Conservation (phyloP, 495 filamentous ascomycete genomes). For the Neurospora africana region DNA sequence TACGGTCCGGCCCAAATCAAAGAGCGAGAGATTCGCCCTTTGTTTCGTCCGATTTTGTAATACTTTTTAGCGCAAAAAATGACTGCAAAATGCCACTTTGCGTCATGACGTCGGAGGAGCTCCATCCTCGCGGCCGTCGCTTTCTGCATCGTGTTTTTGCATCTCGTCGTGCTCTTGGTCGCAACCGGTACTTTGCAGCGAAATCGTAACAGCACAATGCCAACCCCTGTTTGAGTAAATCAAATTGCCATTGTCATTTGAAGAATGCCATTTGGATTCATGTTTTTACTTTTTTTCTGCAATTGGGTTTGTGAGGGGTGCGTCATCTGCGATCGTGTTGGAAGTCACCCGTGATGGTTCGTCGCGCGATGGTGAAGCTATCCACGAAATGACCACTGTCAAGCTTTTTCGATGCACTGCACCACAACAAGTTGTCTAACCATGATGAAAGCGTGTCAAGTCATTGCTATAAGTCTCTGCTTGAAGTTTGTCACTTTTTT, state of each 20-base stretch:
- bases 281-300: constrained; percentile 3
- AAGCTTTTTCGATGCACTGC: background rate
- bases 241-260: constrained; percentile 10
- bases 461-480: background rate
- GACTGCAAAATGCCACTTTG: background rate
- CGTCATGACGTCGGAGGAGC: background rate
- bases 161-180: constrained; percentile 11
- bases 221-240: constrained; percentile 23
- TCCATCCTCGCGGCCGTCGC: background rate
- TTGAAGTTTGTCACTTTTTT: background rate
- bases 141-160: constrained; percentile 18
- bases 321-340: background rate
- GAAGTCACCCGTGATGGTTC: constrained; percentile 18
- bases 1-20: constrained; percentile 5
- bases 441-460: background rate
- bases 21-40: background rate
- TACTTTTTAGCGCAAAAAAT: constrained; percentile 9
- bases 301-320: background rate
- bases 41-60: constrained; percentile 10
- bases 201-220: constrained; percentile 20
- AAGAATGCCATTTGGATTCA: constrained; percentile 14
- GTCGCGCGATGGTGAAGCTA: constrained; percentile 28
- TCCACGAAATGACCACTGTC: constrained; percentile 14
- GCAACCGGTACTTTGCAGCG: constrained; percentile 15
- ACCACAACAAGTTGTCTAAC: background rate